Conservation (phyloP, 805 yeast genomes). For the Lachancea lanzarotensis region DNA sequence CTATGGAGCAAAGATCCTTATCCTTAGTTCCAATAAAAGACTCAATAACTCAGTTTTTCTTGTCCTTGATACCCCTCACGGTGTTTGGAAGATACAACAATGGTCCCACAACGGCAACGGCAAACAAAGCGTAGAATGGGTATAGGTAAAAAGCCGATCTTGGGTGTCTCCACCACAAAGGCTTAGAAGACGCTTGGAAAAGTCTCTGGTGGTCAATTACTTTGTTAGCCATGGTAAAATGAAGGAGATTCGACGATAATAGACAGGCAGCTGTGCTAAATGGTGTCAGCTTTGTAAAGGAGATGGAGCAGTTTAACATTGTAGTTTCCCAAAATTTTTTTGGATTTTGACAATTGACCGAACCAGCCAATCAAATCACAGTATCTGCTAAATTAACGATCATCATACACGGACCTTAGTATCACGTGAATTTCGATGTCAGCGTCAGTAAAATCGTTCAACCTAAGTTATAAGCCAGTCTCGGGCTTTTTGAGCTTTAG, state of each 20-base stretch:
- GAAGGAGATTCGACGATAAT: no score
- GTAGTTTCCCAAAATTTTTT: background rate
- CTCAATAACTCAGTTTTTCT: constrained; percentile 12
- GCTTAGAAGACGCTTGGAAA: constrained; percentile 52
- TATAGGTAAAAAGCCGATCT: constrained; percentile 64
- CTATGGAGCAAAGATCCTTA: background rate
- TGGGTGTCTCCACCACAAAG: constrained; percentile 57
- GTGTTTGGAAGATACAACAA: constrained; percentile 70
- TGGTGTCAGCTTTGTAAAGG: no score
- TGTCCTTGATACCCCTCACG: constrained; percentile 56
- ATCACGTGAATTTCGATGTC: background rate
- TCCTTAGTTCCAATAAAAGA: background rate
- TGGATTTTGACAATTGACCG: no score
- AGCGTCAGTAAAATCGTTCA: no score
- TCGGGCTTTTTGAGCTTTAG: no score
- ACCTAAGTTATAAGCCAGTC: no score
- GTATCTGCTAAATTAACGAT: background rate
- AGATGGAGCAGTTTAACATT: background rate
- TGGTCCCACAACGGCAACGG: constrained; percentile 60
- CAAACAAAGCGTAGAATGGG: constrained; percentile 73
- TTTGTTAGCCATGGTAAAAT: constrained; percentile 29
- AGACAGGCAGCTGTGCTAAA: no score
- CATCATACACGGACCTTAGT: background rate
- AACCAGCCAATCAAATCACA: constrained; percentile 2
- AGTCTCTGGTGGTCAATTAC: constrained; percentile 53